phyloP scores from a whole-genome alignment of 257 asterid genomes.

The Nicotiana paniculata region DNA sequence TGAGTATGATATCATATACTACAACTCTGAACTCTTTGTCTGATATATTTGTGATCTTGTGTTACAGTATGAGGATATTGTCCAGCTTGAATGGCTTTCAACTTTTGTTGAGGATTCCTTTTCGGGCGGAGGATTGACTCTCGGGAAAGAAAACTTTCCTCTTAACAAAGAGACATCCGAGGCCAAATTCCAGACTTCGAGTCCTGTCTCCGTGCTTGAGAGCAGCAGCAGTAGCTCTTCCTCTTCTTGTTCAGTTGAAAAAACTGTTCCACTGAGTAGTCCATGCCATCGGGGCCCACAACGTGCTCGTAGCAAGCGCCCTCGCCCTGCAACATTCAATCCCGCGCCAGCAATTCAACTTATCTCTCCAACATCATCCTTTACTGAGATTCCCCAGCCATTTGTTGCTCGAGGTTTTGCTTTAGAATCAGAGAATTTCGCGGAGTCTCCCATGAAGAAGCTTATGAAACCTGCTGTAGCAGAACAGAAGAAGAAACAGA shows the following conservation, averaged over 20 bases:
- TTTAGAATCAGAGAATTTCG: constrained; percentile 31
- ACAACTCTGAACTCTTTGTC: neutral
- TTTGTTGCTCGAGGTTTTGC: constrained; percentile 24
- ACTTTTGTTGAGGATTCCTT: constrained; percentile 78
- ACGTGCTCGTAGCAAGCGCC: constrained; percentile 88
- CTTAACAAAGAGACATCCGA: constrained; percentile 21
- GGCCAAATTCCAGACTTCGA: constrained; percentile 48
- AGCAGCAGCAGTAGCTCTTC: constrained; percentile 63
- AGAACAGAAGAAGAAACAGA: constrained; percentile 55
- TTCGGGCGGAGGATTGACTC: constrained; percentile 49
- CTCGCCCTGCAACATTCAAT: constrained; percentile 61
- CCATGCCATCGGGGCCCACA: constrained; percentile 56
- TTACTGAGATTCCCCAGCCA: constrained; percentile 3
- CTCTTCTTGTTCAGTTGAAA: constrained; percentile 31
- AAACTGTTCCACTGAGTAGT: constrained; percentile 38
- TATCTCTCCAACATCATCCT: too few relatives aligned
- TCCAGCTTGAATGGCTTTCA: constrained; percentile 61
- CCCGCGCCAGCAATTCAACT: constrained; percentile 45
- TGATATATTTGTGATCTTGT: constrained; percentile 3
- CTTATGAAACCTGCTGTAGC: constrained; percentile 14
- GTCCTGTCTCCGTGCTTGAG: constrained; percentile 76
- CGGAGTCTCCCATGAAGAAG: constrained; percentile 35
- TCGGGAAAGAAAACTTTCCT: constrained; percentile 38
- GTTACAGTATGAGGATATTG: constrained; percentile 71
- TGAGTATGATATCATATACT: neutral